Base-by-base conservation (phyloP, 768 basidiomycete genomes). In the Boletus pseudo-olivaceus region DNA sequence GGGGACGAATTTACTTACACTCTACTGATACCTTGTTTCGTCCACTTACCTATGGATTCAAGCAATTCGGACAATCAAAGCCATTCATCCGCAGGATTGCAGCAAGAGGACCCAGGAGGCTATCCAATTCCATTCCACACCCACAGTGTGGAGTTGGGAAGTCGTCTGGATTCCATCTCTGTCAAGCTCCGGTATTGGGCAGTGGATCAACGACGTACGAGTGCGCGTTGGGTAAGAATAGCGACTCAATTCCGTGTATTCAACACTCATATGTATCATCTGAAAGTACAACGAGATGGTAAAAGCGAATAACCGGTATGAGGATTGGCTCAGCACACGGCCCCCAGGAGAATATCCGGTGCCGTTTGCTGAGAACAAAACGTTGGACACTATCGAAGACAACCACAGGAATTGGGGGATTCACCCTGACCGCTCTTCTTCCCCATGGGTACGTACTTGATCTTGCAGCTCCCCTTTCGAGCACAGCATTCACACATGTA, bases 81-180 rank as follows among this genome's bases (percentile, higher is more conserved):
- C 15, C 10, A 11, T 33, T 33, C 43, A 5, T 38, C 54, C 19
- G 7, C 38, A 51, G 34, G 8, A 11, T 5, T 12, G 0, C 33
- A 45, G 34, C 39, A 45, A 26, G 44, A 53, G 38, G 48, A 58
- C 17, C 63, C 65, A 49, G 56, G 66, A 14, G 55, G 53, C 41
- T 62, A 62, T 32, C 55, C 56, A 39, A 35, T 64, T 45, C 62
- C 63, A 48, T 62, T 62, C 53, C 5, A 32, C 9, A 2, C 27
- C 20, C 0, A 1, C 0, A 1, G 10, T 4, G 44, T 58, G 38
- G 32, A 48, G 48, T 44, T 52, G 53, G 65, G 60, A 23, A 57
- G 57, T 39, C 55, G 66, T 27, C 55, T 66, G 39, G 66, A 65
- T 7, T 42, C 63, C 12, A 52, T 65, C 7, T 2, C 47, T 11